Evolutionary conservation across 73 alveolate species (phyloP).

Genomic region (Diophrys sp.): DNA sequence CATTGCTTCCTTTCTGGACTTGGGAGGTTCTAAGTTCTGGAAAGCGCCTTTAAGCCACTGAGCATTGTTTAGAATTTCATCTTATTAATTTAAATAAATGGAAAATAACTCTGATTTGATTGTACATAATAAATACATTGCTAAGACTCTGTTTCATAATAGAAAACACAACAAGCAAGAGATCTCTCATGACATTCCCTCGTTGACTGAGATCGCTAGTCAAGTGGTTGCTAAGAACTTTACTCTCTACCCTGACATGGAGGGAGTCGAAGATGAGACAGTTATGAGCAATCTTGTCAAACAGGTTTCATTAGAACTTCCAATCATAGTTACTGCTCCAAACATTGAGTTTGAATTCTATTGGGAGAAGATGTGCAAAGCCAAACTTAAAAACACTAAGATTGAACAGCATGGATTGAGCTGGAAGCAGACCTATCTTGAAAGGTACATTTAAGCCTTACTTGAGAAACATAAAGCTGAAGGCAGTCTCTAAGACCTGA

Average conservation of each 20-base stretch:
- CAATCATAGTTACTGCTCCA: conserved; percentile 66
- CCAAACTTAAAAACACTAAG: conserved; percentile 56
- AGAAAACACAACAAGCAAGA: too few species aligned
- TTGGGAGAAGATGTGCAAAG: conserved; percentile 73
- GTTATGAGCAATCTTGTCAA: conserved; percentile 48
- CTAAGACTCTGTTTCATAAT: too few species aligned
- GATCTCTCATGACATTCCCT: conserved; percentile 56
- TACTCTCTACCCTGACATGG: conserved; percentile 65
- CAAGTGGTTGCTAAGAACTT: conserved; percentile 78
- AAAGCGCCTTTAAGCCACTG: too few species aligned
- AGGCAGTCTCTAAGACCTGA: conserved; percentile 50
- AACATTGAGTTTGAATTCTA: conserved; percentile 67
- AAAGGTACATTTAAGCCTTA: conserved; percentile 63
- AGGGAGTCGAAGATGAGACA: conserved; percentile 63
- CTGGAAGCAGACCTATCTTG: conserved; percentile 75
- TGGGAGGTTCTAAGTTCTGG: too few species aligned
- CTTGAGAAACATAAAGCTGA: conserved; percentile 55
- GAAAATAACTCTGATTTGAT: too few species aligned
- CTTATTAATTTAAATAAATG: too few species aligned
- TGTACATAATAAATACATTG: too few species aligned
- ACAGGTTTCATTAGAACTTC: conserved; percentile 51
- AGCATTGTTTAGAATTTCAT: too few species aligned
- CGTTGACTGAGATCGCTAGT: conserved; percentile 65
- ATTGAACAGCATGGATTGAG: conserved; percentile 75
- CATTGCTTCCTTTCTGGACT: too few species aligned